Conservation (phyloP, 495 filamentous ascomycete genomes). For the Tuber magnatum region DNA sequence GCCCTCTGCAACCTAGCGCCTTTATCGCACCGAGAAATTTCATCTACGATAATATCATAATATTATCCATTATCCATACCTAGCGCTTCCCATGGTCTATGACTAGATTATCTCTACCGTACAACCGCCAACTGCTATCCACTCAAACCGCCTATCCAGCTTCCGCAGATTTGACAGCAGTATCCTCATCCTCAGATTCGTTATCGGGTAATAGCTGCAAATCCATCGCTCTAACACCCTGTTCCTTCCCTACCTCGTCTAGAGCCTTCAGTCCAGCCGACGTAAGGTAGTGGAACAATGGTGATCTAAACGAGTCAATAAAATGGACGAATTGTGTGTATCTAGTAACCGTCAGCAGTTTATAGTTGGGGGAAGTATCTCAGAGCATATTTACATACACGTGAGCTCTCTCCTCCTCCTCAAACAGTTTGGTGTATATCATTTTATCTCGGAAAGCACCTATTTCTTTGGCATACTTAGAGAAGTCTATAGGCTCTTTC, state of each 20-base stretch:
- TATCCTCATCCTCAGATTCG: slow-evolving; percentile 31
- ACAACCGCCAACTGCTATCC: background rate
- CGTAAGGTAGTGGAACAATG: slow-evolving; percentile 35
- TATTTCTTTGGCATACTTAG: slow-evolving; percentile 67
- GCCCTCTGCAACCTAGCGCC: background rate
- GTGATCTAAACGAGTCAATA: slow-evolving; percentile 28
- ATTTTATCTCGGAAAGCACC: slow-evolving; percentile 82
- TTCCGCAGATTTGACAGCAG: slow-evolving; percentile 19
- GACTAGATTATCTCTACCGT: slow-evolving; percentile 1
- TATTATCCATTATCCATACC: no score
- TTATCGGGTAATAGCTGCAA: background rate
- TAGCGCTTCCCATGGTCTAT: background rate
- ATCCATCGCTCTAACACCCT: slow-evolving; percentile 3
- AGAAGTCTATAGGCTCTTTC: slow-evolving; percentile 65
- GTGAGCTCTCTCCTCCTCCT: slow-evolving; percentile 72
- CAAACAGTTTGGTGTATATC: slow-evolving; percentile 87
- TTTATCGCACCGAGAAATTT: background rate
- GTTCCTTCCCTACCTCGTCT: slow-evolving; percentile 19
- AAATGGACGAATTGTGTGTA: slow-evolving; percentile 40
- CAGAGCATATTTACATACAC: slow-evolving; percentile 45
- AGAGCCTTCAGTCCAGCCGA: slow-evolving; percentile 35
- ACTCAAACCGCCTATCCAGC: slow-evolving; percentile 15
- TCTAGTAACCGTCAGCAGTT: slow-evolving; percentile 13
- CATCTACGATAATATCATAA: background rate
- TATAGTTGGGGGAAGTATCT: background rate